These are phyloP conservation scores for Meyerozyma smithsonii DNA, from an alignment of 1,139 yeast genomes.

Conservation along the genomic window DNA sequence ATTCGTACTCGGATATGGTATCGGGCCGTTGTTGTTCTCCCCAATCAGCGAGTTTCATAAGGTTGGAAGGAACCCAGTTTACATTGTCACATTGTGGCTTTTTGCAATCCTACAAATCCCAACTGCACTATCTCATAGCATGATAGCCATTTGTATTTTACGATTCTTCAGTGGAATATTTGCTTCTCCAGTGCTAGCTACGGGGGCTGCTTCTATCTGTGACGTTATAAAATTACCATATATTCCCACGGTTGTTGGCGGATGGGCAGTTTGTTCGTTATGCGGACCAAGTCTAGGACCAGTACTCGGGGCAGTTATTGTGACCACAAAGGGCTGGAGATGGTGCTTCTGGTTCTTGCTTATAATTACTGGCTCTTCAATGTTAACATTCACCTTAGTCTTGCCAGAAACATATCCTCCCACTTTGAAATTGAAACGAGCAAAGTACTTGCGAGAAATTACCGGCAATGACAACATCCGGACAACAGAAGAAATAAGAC, in stretches of 20 bases:
- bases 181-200: conserved; percentile 32
- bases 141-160: conserved; percentile 28
- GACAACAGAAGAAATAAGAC: conserved; percentile 20
- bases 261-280: conserved; percentile 33
- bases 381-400: conserved; percentile 20
- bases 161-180: conserved; percentile 32
- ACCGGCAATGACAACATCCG: conserved; percentile 28
- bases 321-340: conserved; percentile 28
- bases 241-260: conserved; percentile 28
- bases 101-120: conserved; percentile 32
- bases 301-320: conserved; percentile 28
- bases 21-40: conserved; percentile 8
- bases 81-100: conserved; percentile 24
- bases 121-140: conserved; percentile 25
- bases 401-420: conserved; percentile 33
- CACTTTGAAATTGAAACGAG: conserved; percentile 33
- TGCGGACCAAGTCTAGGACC: conserved; percentile 38
- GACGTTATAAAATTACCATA: conserved; percentile 25
- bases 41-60: conserved; percentile 11
- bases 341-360: conserved; percentile 40
- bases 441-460: conserved; percentile 27
- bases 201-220: conserved; percentile 34
- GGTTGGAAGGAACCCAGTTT: conserved; percentile 49
- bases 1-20: conserved; percentile 9
- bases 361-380: conserved; percentile 25